Conservation (phyloP, 164 flowering plant species). For the Berberis vulgaris region DNA sequence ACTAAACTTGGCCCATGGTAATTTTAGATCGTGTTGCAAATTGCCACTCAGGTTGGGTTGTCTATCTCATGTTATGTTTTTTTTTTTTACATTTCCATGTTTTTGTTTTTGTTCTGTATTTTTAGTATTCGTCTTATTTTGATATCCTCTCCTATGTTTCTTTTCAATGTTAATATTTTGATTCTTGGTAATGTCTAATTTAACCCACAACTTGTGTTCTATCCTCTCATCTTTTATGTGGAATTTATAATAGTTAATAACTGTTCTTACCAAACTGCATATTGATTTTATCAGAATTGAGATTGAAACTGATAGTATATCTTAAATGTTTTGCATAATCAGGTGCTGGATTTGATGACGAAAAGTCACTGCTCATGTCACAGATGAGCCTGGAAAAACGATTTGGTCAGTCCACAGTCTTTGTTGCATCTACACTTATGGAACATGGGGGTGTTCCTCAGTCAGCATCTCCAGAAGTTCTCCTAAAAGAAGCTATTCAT, state of each 20-base stretch:
- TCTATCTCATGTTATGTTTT: too few species aligned
- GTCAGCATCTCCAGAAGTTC: conserved; percentile 70
- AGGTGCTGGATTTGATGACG: conserved; percentile 12
- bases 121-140: too few species aligned
- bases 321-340: background rate
- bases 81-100: too few species aligned
- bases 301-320: background rate
- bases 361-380: conserved; percentile 75
- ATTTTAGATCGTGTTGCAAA: too few species aligned
- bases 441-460: conserved; percentile 90
- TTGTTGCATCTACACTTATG: conserved; percentile 87
- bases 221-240: too few species aligned
- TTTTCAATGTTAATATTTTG: background rate
- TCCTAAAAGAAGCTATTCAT: conserved; percentile 86
- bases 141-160: background rate
- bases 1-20: too few species aligned
- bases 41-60: too few species aligned
- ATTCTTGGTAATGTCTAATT: background rate
- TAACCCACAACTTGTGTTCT: background rate
- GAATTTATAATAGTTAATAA: too few species aligned
- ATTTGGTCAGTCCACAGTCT: conserved; percentile 79
- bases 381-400: conserved; percentile 79
- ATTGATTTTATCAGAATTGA: background rate
- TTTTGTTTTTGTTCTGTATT: too few species aligned
- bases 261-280: background rate